Base-by-base conservation (phyloP, 2,329 filamentous ascomycete species). In the Emergomyces orientalis region DNA sequence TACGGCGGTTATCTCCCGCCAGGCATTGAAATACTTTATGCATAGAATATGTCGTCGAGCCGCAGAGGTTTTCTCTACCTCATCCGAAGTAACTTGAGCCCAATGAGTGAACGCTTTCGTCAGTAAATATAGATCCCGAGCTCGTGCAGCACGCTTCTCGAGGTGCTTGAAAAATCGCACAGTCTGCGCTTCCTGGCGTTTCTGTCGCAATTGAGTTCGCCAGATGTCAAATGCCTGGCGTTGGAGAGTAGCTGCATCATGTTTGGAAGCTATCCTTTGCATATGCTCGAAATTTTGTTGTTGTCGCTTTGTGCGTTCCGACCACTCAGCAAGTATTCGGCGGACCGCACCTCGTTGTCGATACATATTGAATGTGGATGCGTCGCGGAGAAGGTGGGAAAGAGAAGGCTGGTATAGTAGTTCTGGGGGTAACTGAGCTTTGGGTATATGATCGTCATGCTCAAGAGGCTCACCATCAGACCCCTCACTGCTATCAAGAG, bases 11-110 rank as follows among this genome's bases (percentile, higher is more conserved):
- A 89, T 84, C 63, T 85, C 81, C 32, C 83, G 80, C 88, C 88
- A 91, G 8, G 84, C 84, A 63, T 83, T 84, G 73, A 90, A 90
- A 65, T 86, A 87, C 62, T 84, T 83, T 14, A 83, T 84, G 62
- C 87, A 81, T 61, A 94, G 76, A 64, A 92, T 85, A 71, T 90
- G 88, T 65, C 85, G 80, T 65, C 88, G 82, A 25, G 89, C 90
- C 51, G 85, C 80, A 4, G 83, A 84, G 3, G 88, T 90, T 49
- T 84, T 82, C 65, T 85, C 81, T 19, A 86, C 78, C 69, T 90
- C 84, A 17, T 89, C 85, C 6, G 80, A 81, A 13, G 88, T 82
- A 59, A 82, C 79, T 62, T 83, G 81, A 13, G 83, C 82, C 90
- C 90, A 95, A 66, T 88, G 85, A 1, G 80, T 82, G 63, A 90